Evolutionary conservation across 768 basidiomycete species (phyloP).

Genomic region (Russula virescens): DNA sequence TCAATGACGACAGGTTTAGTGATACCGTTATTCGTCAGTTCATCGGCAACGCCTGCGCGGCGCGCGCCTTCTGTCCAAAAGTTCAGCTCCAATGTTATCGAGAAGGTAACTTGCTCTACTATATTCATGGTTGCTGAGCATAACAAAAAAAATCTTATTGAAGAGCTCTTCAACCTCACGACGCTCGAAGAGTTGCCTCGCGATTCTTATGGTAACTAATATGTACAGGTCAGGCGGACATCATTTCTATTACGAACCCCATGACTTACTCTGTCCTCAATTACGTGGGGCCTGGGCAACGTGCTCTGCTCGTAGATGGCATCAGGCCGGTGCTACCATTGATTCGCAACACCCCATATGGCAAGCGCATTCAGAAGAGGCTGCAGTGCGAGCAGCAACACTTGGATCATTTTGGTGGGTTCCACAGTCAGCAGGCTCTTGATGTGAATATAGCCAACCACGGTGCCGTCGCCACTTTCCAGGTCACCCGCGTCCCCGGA

Average conservation of each 20-base stretch:
- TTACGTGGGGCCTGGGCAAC: too few species aligned
- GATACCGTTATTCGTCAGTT: slow-evolving; percentile 95
- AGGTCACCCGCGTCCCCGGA: slow-evolving; percentile 43
- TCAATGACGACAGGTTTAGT: slow-evolving; percentile 98
- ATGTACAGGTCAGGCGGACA: slow-evolving; percentile 62
- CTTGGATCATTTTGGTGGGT: slow-evolving; percentile 49
- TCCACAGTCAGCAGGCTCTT: slow-evolving; percentile 55
- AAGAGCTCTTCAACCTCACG: slow-evolving; percentile 90
- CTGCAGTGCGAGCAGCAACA: slow-evolving; percentile 94
- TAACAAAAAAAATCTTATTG: slow-evolving; percentile 88
- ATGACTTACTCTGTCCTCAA: too few species aligned
- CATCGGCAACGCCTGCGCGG: too few species aligned
- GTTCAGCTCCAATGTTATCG: slow-evolving; percentile 98
- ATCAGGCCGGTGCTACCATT: too few species aligned
- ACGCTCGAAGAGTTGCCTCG: slow-evolving; percentile 92
- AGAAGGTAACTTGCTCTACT: too few species aligned
- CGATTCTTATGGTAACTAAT: slow-evolving; percentile 96
- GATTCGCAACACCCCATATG: slow-evolving; percentile 99
- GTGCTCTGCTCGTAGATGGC: too few species aligned
- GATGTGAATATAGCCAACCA: slow-evolving; percentile 51
- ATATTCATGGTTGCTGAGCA: slow-evolving; percentile 73
- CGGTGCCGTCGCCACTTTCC: slow-evolving; percentile 50
- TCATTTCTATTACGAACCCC: background rate
- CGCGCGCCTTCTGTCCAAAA: slow-evolving; percentile 95
- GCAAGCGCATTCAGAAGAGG: slow-evolving; percentile 98